These are phyloP conservation scores for Trametes cinnabarina DNA, from an alignment of 768 basidiomycete species.

Conservation along the genomic window DNA sequence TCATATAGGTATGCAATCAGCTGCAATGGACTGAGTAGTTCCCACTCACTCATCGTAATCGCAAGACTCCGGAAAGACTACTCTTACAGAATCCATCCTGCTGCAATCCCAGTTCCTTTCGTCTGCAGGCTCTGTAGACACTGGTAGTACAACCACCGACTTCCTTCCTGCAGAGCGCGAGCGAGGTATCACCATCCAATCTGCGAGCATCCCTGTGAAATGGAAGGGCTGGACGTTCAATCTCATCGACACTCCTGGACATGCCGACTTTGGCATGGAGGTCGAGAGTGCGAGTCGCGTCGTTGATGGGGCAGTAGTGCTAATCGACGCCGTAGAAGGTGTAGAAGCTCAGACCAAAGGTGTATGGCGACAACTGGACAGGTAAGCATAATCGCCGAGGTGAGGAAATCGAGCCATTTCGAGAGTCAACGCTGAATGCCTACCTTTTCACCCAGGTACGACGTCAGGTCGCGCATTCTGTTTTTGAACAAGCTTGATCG, in stretches of 20 bases:
- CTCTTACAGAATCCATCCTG: constrained; percentile 83
- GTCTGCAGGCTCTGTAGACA: constrained; percentile 79
- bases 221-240: constrained; percentile 87
- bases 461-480: constrained; percentile 73
- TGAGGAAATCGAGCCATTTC: constrained; percentile 24
- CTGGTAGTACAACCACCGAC: constrained; percentile 88
- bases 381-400: constrained; percentile 50
- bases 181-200: constrained; percentile 89
- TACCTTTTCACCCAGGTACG: constrained; percentile 52
- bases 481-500: constrained; percentile 90
- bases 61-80: constrained; percentile 89
- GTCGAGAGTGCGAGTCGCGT: constrained; percentile 91
- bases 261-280: constrained; percentile 97
- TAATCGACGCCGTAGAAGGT: constrained; percentile 89
- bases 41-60: constrained; percentile 3
- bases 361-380: constrained; percentile 84
- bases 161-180: constrained; percentile 88
- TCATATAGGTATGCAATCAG: constrained; percentile 63
- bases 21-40: not conserved
- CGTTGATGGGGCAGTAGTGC: constrained; percentile 83
- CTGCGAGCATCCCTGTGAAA: constrained; percentile 84
- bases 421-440: not conserved
- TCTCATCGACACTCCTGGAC: constrained; percentile 87
- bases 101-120: constrained; percentile 71
- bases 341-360: constrained; percentile 89